These are phyloP conservation scores for Colletotrichum godetiae DNA, from an alignment of 2,329 filamentous ascomycete genomes.

Conservation along the genomic window DNA sequence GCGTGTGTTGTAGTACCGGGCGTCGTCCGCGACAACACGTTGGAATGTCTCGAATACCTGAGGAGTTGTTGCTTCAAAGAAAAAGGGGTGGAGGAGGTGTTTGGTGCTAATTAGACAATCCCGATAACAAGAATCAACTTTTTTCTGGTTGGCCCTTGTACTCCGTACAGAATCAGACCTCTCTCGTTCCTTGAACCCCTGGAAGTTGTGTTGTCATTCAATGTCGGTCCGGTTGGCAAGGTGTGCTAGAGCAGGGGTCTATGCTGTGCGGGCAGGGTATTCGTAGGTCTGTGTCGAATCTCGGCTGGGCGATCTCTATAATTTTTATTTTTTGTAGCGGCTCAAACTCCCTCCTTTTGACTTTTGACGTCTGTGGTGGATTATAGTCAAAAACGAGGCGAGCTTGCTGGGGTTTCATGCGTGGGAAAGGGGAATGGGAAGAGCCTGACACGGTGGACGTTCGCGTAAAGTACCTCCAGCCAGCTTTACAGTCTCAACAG, in stretches of 20 bases:
- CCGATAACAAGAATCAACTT: background rate
- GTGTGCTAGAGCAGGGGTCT: conserved; percentile 13
- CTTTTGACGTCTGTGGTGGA: background rate
- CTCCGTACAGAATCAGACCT: too few species aligned
- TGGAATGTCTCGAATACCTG: background rate
- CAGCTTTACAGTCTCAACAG: background rate
- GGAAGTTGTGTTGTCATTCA: background rate
- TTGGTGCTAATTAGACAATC: background rate
- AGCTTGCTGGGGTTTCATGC: background rate
- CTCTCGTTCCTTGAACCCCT: background rate
- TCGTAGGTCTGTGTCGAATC: conserved; percentile 11
- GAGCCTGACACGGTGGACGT: background rate
- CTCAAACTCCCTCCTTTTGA: background rate
- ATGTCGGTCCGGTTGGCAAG: background rate
- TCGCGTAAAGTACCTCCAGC: background rate
- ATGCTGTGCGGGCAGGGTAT: background rate
- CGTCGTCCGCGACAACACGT: background rate
- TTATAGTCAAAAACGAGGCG: background rate
- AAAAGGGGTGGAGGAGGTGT: background rate
- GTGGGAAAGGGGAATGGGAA: background rate
- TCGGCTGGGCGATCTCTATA: conserved; percentile 31
- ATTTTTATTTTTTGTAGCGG: conserved; percentile 20
- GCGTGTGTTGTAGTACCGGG: background rate
- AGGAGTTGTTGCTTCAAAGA: background rate
- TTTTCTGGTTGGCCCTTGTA: background rate